These are phyloP conservation scores for Xylaria longipes DNA, from an alignment of 495 filamentous ascomycete genomes.

Conservation along the genomic window DNA sequence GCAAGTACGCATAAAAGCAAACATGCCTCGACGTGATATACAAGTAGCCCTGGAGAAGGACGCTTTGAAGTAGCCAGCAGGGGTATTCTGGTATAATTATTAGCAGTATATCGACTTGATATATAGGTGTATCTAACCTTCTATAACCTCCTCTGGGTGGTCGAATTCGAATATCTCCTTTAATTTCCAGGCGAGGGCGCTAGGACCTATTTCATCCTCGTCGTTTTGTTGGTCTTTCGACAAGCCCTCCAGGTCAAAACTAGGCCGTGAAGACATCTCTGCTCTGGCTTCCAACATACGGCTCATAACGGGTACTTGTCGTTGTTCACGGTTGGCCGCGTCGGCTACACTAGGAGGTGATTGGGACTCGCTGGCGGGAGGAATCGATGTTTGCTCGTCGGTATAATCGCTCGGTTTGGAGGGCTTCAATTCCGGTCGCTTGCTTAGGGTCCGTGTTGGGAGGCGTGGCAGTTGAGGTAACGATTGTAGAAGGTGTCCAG, in stretches of 20 bases:
- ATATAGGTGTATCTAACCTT: slow-evolving; percentile 54
- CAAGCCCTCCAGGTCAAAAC: slow-evolving; percentile 56
- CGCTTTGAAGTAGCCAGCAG: slow-evolving; percentile 91
- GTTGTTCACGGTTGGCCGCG: slow-evolving; percentile 39
- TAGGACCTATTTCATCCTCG: slow-evolving; percentile 47
- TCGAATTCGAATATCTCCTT: slow-evolving; percentile 92
- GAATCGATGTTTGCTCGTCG: slow-evolving; percentile 26
- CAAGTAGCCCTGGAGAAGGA: slow-evolving; percentile 93
- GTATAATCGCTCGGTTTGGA: slow-evolving; percentile 25
- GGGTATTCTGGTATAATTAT: slow-evolving; percentile 74
- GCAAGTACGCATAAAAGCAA: slow-evolving; percentile 96
- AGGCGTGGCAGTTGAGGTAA: slow-evolving; percentile 57
- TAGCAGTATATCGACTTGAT: not conserved
- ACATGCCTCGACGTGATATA: slow-evolving; percentile 94
- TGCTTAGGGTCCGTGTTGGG: slow-evolving; percentile 44
- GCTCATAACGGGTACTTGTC: slow-evolving; percentile 75
- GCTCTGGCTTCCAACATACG: slow-evolving; percentile 84
- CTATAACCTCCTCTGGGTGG: slow-evolving; percentile 80
- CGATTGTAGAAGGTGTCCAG: slow-evolving; percentile 66
- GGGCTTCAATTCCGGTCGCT: slow-evolving; percentile 39
- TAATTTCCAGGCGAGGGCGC: slow-evolving; percentile 68
- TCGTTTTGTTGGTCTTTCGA: slow-evolving; percentile 46
- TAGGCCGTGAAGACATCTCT: slow-evolving; percentile 62
- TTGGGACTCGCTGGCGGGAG: slow-evolving; percentile 23
- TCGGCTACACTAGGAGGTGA: slow-evolving; percentile 38